Conservation (phyloP, 2,329 filamentous ascomycete genomes). For the Fusarium sp. region DNA sequence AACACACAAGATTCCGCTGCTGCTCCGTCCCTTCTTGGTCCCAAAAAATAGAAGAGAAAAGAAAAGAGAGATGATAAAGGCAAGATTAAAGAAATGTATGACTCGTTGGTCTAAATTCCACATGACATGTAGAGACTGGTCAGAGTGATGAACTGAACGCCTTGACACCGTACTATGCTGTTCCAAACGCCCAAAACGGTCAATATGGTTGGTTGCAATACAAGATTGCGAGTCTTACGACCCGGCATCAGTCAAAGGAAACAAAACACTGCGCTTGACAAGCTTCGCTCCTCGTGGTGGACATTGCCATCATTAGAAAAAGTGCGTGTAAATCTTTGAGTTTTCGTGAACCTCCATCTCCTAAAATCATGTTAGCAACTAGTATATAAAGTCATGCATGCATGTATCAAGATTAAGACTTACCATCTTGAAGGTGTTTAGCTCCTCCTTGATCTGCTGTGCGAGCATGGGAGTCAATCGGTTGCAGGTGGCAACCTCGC, state of each 20-base stretch:
- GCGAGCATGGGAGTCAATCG: slow-evolving; percentile 95
- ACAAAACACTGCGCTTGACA: slow-evolving; percentile 46
- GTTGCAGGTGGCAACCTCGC: slow-evolving; percentile 98
- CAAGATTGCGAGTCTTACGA: slow-evolving; percentile 57
- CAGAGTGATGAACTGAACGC: slow-evolving; percentile 61
- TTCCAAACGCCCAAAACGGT: slow-evolving; percentile 65
- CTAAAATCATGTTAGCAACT: slow-evolving; percentile 66
- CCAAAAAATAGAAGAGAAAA: slow-evolving; percentile 2
- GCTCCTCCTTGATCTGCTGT: slow-evolving; percentile 99
- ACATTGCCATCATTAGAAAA: slow-evolving; percentile 80
- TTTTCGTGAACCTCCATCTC: slow-evolving; percentile 99
- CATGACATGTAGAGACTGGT: slow-evolving; percentile 54
- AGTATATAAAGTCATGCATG: not conserved
- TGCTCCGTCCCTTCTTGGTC: slow-evolving; percentile 29
- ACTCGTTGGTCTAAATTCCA: slow-evolving; percentile 55
- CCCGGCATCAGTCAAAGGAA: slow-evolving; percentile 46
- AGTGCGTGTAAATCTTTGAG: slow-evolving; percentile 99
- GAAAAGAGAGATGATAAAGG: slow-evolving; percentile 46
- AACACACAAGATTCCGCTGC: slow-evolving; percentile 29
- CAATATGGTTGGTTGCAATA: slow-evolving; percentile 65
- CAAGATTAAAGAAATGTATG: slow-evolving; percentile 56
- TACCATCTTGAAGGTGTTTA: slow-evolving; percentile 98
- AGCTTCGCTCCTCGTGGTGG: slow-evolving; percentile 45
- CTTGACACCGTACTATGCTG: slow-evolving; percentile 71
- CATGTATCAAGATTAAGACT: slow-evolving; percentile 19